These are phyloP conservation scores for Pichia cactophila DNA, from an alignment of 1,139 yeast genomes.

Conservation along the genomic window DNA sequence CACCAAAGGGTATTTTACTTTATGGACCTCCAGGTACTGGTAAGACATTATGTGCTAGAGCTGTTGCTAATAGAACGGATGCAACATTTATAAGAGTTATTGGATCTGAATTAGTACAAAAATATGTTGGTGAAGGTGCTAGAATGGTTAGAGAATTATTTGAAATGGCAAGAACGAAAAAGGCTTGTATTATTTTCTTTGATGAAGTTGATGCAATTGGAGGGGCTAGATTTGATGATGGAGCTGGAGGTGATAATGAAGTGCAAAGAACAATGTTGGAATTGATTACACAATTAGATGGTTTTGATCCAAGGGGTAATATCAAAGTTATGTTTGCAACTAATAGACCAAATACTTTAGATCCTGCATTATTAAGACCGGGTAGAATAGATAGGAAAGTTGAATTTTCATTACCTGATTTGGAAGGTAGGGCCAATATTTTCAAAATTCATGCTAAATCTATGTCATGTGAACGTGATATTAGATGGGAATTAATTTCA, in stretches of 20 bases:
- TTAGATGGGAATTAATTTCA: constrained; percentile 96
- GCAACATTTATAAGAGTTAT: constrained; percentile 97
- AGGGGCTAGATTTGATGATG: constrained; percentile 97
- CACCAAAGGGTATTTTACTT: constrained; percentile 91
- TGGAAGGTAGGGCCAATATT: constrained; percentile 95
- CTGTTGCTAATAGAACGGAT: constrained; percentile 97
- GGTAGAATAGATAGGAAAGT: constrained; percentile 98
- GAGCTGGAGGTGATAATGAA: constrained; percentile 99
- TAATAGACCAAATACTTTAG: constrained; percentile 93
- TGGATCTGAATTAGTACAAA: constrained; percentile 96
- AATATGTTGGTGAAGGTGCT: constrained; percentile 99
- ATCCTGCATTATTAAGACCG: constrained; percentile 95
- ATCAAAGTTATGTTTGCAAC: constrained; percentile 99
- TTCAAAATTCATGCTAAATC: constrained; percentile 95
- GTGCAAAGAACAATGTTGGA: constrained; percentile 99
- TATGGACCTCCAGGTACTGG: constrained; percentile 99
- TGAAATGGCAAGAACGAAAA: constrained; percentile 97
- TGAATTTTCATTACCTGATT: constrained; percentile 90
- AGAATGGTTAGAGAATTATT: constrained; percentile 97
- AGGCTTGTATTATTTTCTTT: constrained; percentile 92
- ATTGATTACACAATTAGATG: constrained; percentile 92
- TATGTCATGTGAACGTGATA: constrained; percentile 95
- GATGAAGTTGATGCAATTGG: constrained; percentile 99
- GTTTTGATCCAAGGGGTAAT: constrained; percentile 97
- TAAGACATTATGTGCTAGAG: constrained; percentile 94